Evolutionary conservation across 345 rosid genomes (phyloP).

Genomic region (Orychophragmus violaceus): DNA sequence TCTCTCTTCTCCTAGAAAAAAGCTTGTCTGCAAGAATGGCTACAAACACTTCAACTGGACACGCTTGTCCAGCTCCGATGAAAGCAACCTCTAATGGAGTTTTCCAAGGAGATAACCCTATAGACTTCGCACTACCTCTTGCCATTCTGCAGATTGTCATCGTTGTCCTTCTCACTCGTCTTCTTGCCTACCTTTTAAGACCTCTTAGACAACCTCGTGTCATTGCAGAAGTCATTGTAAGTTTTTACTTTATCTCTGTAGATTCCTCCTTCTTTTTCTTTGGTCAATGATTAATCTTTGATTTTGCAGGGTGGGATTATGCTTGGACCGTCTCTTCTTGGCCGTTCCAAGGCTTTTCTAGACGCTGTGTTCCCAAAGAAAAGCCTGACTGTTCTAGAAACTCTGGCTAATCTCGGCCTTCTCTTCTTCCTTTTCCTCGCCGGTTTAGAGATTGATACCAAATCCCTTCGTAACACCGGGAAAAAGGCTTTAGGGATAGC

Average conservation of each 20-base stretch:
- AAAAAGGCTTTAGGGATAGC: conserved; percentile 61
- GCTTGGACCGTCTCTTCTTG: conserved; percentile 76
- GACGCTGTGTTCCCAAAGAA: conserved; percentile 48
- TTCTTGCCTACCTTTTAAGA: conserved; percentile 54
- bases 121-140: conserved; percentile 66
- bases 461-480: conserved; percentile 48
- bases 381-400: conserved; percentile 61
- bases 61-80: conserved; percentile 47
- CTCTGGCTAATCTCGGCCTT: conserved; percentile 68
- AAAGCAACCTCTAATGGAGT: conserved; percentile 67
- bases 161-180: conserved; percentile 54
- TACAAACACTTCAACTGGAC: conserved; percentile 19
- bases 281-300: background rate
- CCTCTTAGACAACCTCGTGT: conserved; percentile 81
- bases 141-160: conserved; percentile 63
- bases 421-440: conserved; percentile 66
- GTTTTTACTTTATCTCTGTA: conserved; percentile 1
- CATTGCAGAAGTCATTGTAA: conserved; percentile 70
- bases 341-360: conserved; percentile 46
- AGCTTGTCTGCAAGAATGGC: conserved; percentile 31
- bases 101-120: conserved; percentile 65
- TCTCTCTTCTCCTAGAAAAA: background rate
- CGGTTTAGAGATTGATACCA: conserved; percentile 62
- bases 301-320: conserved; percentile 58
- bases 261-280: background rate